These are phyloP conservation scores for Lentinula sp. DNA, from an alignment of 768 basidiomycete genomes.

Conservation along the genomic window DNA sequence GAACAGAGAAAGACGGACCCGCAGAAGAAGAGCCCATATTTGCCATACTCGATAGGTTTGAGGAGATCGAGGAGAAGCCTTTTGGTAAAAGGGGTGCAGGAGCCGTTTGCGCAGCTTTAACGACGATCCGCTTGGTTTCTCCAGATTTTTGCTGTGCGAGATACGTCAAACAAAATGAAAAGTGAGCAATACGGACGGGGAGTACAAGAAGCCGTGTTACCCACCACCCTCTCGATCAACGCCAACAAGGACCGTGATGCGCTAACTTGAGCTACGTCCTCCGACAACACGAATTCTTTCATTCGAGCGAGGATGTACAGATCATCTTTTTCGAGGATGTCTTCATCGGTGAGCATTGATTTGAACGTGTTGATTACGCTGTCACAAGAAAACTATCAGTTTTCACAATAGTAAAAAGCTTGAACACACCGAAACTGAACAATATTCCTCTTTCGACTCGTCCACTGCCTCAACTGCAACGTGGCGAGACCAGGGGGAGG, in stretches of 20 bases:
- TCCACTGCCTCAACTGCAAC: slow-evolving; percentile 73
- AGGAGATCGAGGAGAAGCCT: slow-evolving; percentile 14
- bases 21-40: not conserved
- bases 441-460: slow-evolving; percentile 76
- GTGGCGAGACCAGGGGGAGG: slow-evolving; percentile 62
- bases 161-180: not conserved
- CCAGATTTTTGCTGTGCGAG: slow-evolving; percentile 41
- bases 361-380: slow-evolving; percentile 91
- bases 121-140: slow-evolving; percentile 49
- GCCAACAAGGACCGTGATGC: slow-evolving; percentile 72
- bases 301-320: slow-evolving; percentile 75
- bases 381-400: not conserved
- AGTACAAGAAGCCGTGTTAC: slow-evolving; percentile 21
- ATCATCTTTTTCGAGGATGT: slow-evolving; percentile 85
- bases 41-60: not conserved
- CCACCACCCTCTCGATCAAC: slow-evolving; percentile 74
- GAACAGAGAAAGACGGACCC: too few relatives aligned
- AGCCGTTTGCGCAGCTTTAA: slow-evolving; percentile 46
- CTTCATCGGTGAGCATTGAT: slow-evolving; percentile 79
- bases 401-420: too few relatives aligned
- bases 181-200: not conserved
- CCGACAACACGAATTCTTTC: slow-evolving; percentile 68
- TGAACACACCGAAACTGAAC: slow-evolving; percentile 75
- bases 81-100: slow-evolving; percentile 76
- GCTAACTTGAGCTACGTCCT: slow-evolving; percentile 55